Conservation (phyloP, 2,329 filamentous ascomycete genomes). For the Exserohilum turcica region DNA sequence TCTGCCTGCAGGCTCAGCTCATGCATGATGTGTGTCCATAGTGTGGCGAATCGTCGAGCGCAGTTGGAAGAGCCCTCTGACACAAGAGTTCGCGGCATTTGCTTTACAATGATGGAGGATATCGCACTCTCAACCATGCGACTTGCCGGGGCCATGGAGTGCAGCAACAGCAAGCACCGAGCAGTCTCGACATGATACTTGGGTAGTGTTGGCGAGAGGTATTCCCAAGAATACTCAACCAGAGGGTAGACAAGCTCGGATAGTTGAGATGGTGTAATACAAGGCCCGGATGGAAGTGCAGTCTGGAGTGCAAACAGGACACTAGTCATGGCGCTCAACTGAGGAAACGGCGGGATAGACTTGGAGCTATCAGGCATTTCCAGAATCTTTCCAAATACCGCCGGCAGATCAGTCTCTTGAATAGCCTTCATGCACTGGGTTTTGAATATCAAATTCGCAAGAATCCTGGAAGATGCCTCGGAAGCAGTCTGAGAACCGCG, state of each 20-base stretch:
- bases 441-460: slow-evolving; percentile 44
- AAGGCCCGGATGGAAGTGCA: slow-evolving; percentile 28
- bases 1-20: slow-evolving; percentile 45
- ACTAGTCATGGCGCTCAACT: slow-evolving; percentile 39
- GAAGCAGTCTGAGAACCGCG: slow-evolving; percentile 15
- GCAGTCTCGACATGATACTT: slow-evolving; percentile 96
- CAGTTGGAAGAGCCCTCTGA: slow-evolving; percentile 52
- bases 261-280: slow-evolving; percentile 52
- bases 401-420: slow-evolving; percentile 33
- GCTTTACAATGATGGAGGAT: slow-evolving; percentile 63
- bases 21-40: slow-evolving; percentile 77
- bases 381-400: slow-evolving; percentile 33
- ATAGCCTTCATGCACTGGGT: slow-evolving; percentile 31
- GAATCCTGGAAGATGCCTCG: slow-evolving; percentile 40
- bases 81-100: slow-evolving; percentile 4
- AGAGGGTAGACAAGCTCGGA: slow-evolving; percentile 70
- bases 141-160: slow-evolving; percentile 70
- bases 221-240: slow-evolving; percentile 75
- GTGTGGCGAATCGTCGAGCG: slow-evolving; percentile 71
- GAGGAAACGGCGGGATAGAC: slow-evolving; percentile 29
- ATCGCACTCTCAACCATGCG: slow-evolving; percentile 82
- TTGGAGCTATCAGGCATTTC: slow-evolving; percentile 1
- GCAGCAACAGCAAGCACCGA: slow-evolving; percentile 82
- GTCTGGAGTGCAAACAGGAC: slow-evolving; percentile 43
- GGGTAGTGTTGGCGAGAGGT: slow-evolving; percentile 78